phyloP scores from a whole-genome alignment of 73 alveolate species.

The Halteria grandinella region DNA sequence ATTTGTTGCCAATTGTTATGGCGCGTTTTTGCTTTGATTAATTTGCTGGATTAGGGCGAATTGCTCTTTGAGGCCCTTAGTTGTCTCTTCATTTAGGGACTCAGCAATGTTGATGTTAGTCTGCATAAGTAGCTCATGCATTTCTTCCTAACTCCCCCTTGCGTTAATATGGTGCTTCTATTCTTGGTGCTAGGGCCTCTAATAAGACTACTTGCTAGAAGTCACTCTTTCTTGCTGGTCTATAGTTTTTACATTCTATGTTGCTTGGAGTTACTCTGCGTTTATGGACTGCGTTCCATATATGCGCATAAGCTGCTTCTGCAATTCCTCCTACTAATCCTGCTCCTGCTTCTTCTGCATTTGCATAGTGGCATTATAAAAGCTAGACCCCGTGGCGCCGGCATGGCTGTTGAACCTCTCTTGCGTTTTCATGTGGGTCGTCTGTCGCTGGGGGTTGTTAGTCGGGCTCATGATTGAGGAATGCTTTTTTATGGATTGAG shows the following conservation, averaged over 20 bases:
- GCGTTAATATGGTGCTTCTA: no score
- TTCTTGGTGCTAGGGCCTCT: no score
- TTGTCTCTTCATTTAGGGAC: slow-evolving; percentile 21
- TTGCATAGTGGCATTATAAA: slow-evolving; percentile 18
- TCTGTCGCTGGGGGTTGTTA: no score
- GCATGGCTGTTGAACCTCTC: neutral
- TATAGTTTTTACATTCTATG: no score
- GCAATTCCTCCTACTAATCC: slow-evolving; percentile 20
- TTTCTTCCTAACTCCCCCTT: no score
- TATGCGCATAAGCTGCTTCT: slow-evolving; percentile 28
- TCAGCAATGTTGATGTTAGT: slow-evolving; percentile 45
- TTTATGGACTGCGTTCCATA: slow-evolving; percentile 7
- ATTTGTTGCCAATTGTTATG: neutral
- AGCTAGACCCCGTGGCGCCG: slow-evolving; percentile 27
- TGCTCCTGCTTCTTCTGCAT: slow-evolving; percentile 15
- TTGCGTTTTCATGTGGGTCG: slow-evolving; percentile 14
- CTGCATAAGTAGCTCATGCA: neutral
- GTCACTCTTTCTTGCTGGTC: no score
- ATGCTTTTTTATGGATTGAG: no score
- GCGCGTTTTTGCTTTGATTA: neutral
- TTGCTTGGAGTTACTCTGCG: no score
- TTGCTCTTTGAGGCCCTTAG: slow-evolving; percentile 1
- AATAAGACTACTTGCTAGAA: no score
- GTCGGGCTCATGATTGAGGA: no score
- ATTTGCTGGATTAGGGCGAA: slow-evolving; percentile 12